Conservation (phyloP, 345 rosid species). For the Populus euphratica region DNA sequence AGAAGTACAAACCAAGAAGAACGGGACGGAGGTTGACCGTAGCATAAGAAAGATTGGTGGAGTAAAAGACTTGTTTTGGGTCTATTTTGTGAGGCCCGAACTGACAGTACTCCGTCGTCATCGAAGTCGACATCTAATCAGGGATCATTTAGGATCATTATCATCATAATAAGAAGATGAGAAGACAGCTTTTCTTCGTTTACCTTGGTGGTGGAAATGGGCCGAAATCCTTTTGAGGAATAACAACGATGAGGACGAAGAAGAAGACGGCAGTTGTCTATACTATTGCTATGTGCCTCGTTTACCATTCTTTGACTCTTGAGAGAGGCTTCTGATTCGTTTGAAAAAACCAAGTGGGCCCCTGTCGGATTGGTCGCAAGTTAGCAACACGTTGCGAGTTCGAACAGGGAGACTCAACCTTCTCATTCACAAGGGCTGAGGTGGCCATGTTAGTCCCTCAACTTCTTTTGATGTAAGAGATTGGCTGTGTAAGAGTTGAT, state of each 20-base stretch:
- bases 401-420: background rate
- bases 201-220: background rate
- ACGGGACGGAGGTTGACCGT: slow-evolving; percentile 89
- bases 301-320: background rate
- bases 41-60: slow-evolving; percentile 66
- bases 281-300: background rate
- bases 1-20: slow-evolving; percentile 52
- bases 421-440: background rate
- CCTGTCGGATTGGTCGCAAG: background rate
- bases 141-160: background rate
- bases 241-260: background rate
- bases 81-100: slow-evolving; percentile 78
- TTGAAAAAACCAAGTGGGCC: background rate
- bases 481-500: no score
- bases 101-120: slow-evolving; percentile 33
- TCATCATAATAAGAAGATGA: background rate
- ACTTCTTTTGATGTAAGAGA: no score
- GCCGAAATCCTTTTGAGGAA: background rate
- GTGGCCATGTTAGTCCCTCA: background rate
- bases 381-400: background rate
- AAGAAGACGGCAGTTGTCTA: background rate
- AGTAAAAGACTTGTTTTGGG: slow-evolving; percentile 70
- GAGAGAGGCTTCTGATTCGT: background rate
- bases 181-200: no score
- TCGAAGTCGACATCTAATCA: slow-evolving; percentile 18